Conservation (phyloP, 1,284 basidiomycete species). For the Marasmius oreades region DNA sequence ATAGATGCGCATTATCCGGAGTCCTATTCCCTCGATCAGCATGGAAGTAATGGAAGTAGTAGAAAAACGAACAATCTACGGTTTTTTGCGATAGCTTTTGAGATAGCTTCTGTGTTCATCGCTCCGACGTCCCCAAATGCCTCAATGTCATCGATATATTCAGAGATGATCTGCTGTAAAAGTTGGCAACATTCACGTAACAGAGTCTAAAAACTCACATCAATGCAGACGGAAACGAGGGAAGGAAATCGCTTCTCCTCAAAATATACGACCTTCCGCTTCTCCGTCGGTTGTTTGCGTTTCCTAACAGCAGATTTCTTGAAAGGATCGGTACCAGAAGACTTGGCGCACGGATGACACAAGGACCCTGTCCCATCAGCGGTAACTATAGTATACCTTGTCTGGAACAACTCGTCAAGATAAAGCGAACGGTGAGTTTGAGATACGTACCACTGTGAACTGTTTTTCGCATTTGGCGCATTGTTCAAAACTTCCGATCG, state of each 20-base stretch:
- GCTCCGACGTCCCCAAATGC: conserved; percentile 84
- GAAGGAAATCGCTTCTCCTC: conserved; percentile 69
- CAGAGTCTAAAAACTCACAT: conserved; percentile 38
- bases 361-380: conserved; percentile 70
- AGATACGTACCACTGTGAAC: conserved; percentile 80
- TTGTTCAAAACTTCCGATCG: conserved; percentile 76
- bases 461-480: conserved; percentile 83
- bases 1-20: conserved; percentile 74
- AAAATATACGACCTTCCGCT: conserved; percentile 60
- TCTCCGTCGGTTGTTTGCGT: conserved; percentile 59
- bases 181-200: background rate
- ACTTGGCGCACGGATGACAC: conserved; percentile 78
- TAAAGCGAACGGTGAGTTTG: background rate
- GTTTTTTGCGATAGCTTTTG: conserved; percentile 84
- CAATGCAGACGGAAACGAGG: conserved; percentile 77
- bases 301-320: conserved; percentile 68
- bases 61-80: conserved; percentile 68
- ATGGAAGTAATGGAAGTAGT: background rate
- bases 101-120: conserved; percentile 78
- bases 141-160: conserved; percentile 88
- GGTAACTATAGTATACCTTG: conserved; percentile 78
- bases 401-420: conserved; percentile 41
- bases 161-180: conserved; percentile 66
- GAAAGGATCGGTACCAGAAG: conserved; percentile 75
- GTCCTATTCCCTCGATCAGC: conserved; percentile 42